Evolutionary conservation across 2,329 filamentous ascomycete genomes (phyloP).

Genomic region (Fusarium sp.): DNA sequence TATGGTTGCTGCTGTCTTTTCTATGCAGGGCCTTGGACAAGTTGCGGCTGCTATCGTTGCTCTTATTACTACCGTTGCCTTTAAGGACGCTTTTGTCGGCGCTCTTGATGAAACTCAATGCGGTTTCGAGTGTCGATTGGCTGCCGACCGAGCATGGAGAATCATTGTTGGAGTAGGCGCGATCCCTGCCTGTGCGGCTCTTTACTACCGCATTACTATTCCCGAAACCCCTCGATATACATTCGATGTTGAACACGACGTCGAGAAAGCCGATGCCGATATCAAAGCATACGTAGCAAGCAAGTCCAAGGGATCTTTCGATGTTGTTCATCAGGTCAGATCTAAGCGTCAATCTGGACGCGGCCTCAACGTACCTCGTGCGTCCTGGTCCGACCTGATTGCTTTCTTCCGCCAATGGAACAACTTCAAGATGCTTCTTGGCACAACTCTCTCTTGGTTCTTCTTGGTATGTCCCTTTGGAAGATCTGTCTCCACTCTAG

Average conservation of each 20-base stretch:
- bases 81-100: slow-evolving; percentile 64
- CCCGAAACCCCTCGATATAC: slow-evolving; percentile 88
- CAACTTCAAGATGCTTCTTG: slow-evolving; percentile 77
- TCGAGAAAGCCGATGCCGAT: slow-evolving; percentile 80
- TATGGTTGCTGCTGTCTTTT: slow-evolving; percentile 87
- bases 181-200: slow-evolving; percentile 79
- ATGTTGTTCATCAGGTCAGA: slow-evolving; percentile 61
- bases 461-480: slow-evolving; percentile 64
- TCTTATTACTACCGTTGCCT: slow-evolving; percentile 74
- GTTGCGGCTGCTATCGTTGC: slow-evolving; percentile 77
- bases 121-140: slow-evolving; percentile 71
- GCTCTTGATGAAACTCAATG: slow-evolving; percentile 62
- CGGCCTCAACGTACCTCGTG: slow-evolving; percentile 72
- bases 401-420: slow-evolving; percentile 76
- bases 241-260: slow-evolving; percentile 81
- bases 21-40: slow-evolving; percentile 87
- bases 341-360: slow-evolving; percentile 65
- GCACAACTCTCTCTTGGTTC: slow-evolving; percentile 85
- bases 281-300: slow-evolving; percentile 70
- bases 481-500: background rate
- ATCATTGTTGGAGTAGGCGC: slow-evolving; percentile 84
- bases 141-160: slow-evolving; percentile 85
- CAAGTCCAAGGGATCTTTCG: slow-evolving; percentile 60
- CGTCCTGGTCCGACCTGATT: slow-evolving; percentile 76
- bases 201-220: slow-evolving; percentile 89